Conservation (phyloP, 495 filamentous ascomycete species). For the Monascus purpureus region DNA sequence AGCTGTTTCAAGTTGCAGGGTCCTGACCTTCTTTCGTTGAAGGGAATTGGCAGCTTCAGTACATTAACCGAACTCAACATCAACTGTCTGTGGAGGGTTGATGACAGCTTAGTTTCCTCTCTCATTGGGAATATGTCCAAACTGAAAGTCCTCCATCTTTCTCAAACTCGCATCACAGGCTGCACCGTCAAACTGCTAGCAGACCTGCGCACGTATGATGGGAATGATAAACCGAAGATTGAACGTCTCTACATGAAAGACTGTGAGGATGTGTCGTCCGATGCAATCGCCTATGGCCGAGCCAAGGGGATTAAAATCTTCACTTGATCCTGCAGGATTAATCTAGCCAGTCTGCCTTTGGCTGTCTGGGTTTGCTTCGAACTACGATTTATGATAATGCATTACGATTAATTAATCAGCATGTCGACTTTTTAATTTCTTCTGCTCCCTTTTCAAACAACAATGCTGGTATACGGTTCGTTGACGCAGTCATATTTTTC, state of each 20-base stretch:
- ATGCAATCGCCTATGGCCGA: conserved; percentile 25
- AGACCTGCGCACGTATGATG: conserved; percentile 7
- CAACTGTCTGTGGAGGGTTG: conserved; percentile 8
- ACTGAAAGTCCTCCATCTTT: conserved; percentile 20
- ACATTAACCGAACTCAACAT: conserved; percentile 19
- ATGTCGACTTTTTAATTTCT: too few species aligned
- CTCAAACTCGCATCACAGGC: conserved; percentile 23
- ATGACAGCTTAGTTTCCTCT: conserved; percentile 7
- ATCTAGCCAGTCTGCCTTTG: too few species aligned
- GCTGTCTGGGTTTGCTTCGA: too few species aligned
- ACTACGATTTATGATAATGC: too few species aligned
- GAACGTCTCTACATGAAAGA: conserved; percentile 14
- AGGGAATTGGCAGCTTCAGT: conserved; percentile 3
- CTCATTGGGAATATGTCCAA: conserved; percentile 9
- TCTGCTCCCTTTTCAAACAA: too few species aligned
- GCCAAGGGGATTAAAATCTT: conserved; percentile 18
- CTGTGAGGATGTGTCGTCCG: conserved; percentile 21
- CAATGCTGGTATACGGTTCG: too few species aligned
- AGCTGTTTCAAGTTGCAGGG: conserved; percentile 10
- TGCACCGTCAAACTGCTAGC: conserved; percentile 18
- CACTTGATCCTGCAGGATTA: conserved; percentile 5
- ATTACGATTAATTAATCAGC: too few species aligned
- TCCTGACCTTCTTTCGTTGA: conserved; percentile 1
- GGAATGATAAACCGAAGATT: conserved; percentile 5
- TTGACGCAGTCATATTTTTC: too few species aligned